These are phyloP conservation scores for Trichoderma sp. DNA, from an alignment of 2,329 filamentous ascomycete genomes.

Conservation along the genomic window DNA sequence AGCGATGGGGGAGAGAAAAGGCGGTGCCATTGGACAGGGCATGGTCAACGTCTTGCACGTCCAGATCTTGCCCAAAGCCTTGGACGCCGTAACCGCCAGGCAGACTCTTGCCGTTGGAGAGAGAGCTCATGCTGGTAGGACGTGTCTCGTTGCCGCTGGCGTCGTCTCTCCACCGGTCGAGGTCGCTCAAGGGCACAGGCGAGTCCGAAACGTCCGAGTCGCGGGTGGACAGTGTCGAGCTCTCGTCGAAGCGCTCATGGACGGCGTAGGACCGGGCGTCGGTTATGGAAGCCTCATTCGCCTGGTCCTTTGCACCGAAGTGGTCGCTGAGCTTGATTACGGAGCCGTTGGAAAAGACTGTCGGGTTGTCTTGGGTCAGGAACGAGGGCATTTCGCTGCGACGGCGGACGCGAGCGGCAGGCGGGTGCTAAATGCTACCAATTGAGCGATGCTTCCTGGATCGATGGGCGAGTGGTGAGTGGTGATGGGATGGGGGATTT, in stretches of 20 bases:
- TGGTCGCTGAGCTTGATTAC: slow-evolving; percentile 44
- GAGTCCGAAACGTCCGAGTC: slow-evolving; percentile 52
- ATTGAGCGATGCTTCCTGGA: slow-evolving; percentile 21
- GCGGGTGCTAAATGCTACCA: slow-evolving; percentile 21
- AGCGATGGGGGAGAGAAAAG: slow-evolving; percentile 31
- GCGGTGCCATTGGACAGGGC: slow-evolving; percentile 30
- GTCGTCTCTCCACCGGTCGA: slow-evolving; percentile 20
- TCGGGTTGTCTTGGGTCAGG: slow-evolving; percentile 46
- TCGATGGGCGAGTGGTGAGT: neutral
- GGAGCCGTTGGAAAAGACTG: slow-evolving; percentile 42
- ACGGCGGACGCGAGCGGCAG: slow-evolving; percentile 16
- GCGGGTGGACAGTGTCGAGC: slow-evolving; percentile 52
- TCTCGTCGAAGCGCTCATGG: slow-evolving; percentile 55
- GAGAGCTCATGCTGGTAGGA: slow-evolving; percentile 57
- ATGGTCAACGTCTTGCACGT: slow-evolving; percentile 23
- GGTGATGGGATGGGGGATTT: neutral
- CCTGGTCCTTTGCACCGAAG: slow-evolving; percentile 37
- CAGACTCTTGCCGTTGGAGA: slow-evolving; percentile 55
- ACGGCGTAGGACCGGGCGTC: slow-evolving; percentile 46
- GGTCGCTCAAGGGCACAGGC: slow-evolving; percentile 42
- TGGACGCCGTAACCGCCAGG: slow-evolving; percentile 33
- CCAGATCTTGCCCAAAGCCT: slow-evolving; percentile 23
- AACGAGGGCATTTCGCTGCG: slow-evolving; percentile 53
- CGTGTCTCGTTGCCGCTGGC: slow-evolving; percentile 35
- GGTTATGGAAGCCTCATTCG: slow-evolving; percentile 39